Base-by-base conservation (phyloP, 805 yeast genomes). In the Candida railenensis region DNA sequence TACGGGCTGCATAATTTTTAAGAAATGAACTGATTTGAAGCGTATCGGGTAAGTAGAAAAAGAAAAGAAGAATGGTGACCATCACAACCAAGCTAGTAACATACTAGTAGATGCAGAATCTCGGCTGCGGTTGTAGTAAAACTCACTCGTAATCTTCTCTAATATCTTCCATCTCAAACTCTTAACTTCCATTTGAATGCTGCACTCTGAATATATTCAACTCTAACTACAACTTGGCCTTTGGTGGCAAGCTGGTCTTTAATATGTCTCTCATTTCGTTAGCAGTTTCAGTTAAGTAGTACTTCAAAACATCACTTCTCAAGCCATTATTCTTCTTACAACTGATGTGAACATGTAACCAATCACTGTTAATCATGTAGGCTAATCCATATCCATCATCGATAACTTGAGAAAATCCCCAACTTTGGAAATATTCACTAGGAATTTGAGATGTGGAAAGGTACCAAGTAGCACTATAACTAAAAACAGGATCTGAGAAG, bases 321-420 rank as follows among this genome's bases (percentile, higher is more conserved):
- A 83, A 74, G 15, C 80, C 80, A 51, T 74, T 78, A 38, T 81
- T 79, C 67, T 78, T 82, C 73, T 82, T 85, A 51, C 83, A 80
- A 41, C 90, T 84, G 51, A 92, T 83, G 68, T 91, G 92, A 59
- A 94, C 82, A 63, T 90, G 92, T 53, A 90, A 59, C 82, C 87
- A 85, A 56, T 91, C 86, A 49, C 81, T 80, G 74, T 88, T 90
- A 59, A 92, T 77, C 89, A 90, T 89, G 73, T 92, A 92, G 7
- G 96, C 97, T 52, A 89, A 77, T 5, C 98, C 99, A 58, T 87
- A 83, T 7, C 99, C 99, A 50, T 85, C 88, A 61, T 91, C 96
- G 56, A 87, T 83, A 42, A 94, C 98, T 65, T 95, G 96, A 16
- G 96, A 81, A 89, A 90, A 92, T 30, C 99, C 99, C 77, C 91